These are phyloP conservation scores for Pelargonium australe DNA, from an alignment of 441 rosid genomes.

Conservation along the genomic window DNA sequence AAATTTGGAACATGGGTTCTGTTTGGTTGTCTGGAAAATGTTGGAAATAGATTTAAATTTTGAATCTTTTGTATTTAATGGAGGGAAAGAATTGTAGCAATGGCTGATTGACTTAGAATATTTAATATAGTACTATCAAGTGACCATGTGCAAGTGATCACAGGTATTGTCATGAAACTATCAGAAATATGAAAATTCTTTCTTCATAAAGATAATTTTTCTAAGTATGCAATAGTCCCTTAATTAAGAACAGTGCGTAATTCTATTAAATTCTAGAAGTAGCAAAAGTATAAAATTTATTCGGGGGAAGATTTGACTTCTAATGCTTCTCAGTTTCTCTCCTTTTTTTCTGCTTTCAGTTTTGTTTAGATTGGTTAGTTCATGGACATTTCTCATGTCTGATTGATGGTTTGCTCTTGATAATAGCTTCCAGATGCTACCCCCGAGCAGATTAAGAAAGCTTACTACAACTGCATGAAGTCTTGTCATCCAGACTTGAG, in stretches of 20 bases:
- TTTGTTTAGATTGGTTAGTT: background rate
- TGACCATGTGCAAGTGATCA: no score
- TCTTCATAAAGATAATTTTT: background rate
- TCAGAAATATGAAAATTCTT: background rate
- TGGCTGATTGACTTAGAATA: background rate
- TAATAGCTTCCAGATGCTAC: constrained; percentile 83
- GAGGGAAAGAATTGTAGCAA: background rate
- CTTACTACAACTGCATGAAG: constrained; percentile 95
- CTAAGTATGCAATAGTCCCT: background rate
- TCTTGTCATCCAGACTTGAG: constrained; percentile 94
- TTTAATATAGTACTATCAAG: background rate
- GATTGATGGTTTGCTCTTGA: constrained; percentile 7
- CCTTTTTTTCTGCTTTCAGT: background rate
- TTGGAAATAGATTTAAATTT: background rate
- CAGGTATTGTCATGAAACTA: no score
- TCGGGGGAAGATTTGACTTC: no score
- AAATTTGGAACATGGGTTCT: background rate
- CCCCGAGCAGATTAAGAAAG: constrained; percentile 77
- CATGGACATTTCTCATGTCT: background rate
- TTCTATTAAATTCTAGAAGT: no score
- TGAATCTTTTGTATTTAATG: background rate
- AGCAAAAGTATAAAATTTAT: no score
- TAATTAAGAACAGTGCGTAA: background rate
- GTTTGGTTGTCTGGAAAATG: background rate
- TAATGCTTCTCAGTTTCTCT: no score